Base-by-base conservation (phyloP, 2,329 filamentous ascomycete genomes). In the Aspergillus alliaceus region DNA sequence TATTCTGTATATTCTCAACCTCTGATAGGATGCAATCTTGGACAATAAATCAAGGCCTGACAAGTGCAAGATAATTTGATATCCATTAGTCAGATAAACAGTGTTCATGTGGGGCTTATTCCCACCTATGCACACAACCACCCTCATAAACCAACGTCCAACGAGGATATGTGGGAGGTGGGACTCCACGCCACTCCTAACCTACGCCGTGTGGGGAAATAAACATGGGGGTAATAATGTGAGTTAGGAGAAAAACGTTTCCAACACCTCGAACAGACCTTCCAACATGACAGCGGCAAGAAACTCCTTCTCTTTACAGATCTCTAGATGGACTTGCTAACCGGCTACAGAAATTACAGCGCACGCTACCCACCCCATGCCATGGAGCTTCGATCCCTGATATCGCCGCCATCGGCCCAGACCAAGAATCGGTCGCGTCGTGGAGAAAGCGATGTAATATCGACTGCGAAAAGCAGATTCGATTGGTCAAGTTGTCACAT, bases 401-500 rank as follows among this genome's bases (percentile, higher is more conserved):
- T 31, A 50, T 18, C 3, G 31, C 58, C 4, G 64, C 65, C 4
- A 55, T 65, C 1, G 61, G 64, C 4, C 24, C 59, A 4, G 57
- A 54, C 2, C 54, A 57, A 22, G 59, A 64, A 34, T 47, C 37
- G 2, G 44, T 60, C 31, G 20, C 32, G n/a, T 48, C 50, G 6
- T 69, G 66, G 66, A 51, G 58, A 11, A 32, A 50, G 27, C 58
- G 59, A 48, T 56, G 52, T 18, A 56, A 59, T 15, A 81, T 83
- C 66, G 74, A 82, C 58, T 63, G 66, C 15, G 60, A 71, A 47
- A 69, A 74, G 29, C 80, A 82, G 58, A 75, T 83, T 61, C 74
- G 77, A 56, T 66, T 84, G 20, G 76, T 73, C 6, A 79, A 79
- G 56, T 59, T 83, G 4, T 74, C 75, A 2, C 81, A 84, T 58